A percentile compares a stretch with the other conserved stretches of the same genome.
Evolutionary conservation across 1,284 basidiomycete species (phyloP).

Genomic region (Trichosporon inkin): DNA sequence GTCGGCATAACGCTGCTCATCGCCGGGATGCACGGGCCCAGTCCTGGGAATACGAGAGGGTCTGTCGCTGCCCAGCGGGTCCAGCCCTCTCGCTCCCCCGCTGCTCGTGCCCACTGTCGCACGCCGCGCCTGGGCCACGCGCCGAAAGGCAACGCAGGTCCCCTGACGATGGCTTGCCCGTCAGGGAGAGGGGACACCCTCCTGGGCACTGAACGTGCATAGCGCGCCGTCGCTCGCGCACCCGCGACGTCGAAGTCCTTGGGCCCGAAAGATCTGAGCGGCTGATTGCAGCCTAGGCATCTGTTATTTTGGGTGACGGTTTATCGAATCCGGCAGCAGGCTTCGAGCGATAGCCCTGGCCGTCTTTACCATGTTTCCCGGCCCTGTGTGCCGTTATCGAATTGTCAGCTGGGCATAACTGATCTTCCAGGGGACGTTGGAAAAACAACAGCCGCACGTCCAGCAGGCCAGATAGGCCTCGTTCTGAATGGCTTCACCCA

Average conservation of each 20-base stretch:
- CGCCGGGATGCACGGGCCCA: conserved; percentile 5
- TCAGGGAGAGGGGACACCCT: conserved; percentile 2
- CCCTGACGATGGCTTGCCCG: background rate
- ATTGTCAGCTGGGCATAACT: conserved; percentile 1
- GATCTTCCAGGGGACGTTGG: conserved; percentile 6
- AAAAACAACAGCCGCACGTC: background rate
- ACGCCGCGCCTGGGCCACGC: background rate
- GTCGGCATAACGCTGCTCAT: conserved; percentile 8
- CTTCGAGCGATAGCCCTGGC: too few relatives aligned
- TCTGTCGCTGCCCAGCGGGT: background rate
- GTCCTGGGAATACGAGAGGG: background rate
- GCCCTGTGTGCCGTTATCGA: background rate
- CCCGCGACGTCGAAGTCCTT: too few relatives aligned
- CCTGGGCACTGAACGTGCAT: background rate
- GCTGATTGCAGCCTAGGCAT: background rate
- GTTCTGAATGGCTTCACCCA: too few relatives aligned
- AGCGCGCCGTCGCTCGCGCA: background rate
- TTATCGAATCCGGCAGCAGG: conserved; percentile 2
- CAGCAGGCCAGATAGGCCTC: too few relatives aligned
- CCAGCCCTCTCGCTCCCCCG: background rate
- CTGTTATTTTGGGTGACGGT: conserved; percentile 7
- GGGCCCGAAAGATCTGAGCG: too few relatives aligned
- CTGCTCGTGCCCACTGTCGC: background rate
- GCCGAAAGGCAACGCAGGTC: background rate
- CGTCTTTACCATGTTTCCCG: too few relatives aligned